Conservation (phyloP, 495 filamentous ascomycete genomes). For the Tuber calosporum region DNA sequence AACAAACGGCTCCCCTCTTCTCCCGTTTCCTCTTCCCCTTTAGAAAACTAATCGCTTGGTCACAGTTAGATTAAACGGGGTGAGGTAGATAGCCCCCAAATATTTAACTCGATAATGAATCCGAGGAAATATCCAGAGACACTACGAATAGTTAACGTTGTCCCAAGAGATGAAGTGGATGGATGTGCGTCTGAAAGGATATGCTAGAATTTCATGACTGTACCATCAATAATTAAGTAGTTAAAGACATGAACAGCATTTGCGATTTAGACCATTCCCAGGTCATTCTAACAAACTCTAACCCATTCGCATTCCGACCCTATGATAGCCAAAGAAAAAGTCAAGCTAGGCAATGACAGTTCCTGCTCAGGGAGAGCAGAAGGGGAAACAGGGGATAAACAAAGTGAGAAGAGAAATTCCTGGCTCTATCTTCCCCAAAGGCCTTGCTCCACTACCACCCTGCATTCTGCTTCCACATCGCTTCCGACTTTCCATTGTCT, state of each 20-base stretch:
- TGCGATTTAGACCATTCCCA: background rate
- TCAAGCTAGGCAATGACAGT: background rate
- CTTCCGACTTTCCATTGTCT: slow-evolving; percentile 76
- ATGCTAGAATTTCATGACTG: background rate
- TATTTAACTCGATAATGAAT: background rate
- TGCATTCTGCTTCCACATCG: slow-evolving; percentile 61
- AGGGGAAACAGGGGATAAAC: background rate
- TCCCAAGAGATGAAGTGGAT: background rate
- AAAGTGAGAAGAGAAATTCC: background rate
- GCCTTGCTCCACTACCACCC: slow-evolving; percentile 47
- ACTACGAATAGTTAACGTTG: background rate
- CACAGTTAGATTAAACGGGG: background rate
- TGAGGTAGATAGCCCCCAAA: background rate
- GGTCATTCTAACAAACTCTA: background rate
- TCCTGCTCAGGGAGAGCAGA: background rate
- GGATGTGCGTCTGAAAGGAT: background rate
- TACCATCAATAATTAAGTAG: background rate
- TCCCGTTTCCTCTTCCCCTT: background rate
- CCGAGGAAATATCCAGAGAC: background rate
- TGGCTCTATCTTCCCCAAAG: slow-evolving; percentile 18
- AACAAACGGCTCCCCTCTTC: background rate
- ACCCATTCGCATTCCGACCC: background rate
- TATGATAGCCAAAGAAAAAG: background rate
- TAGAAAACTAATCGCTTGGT: background rate
- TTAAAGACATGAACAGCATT: background rate